These are phyloP conservation scores for Pseudogymnoascus sp. DNA, from an alignment of 2,329 filamentous ascomycete species.

Conservation along the genomic window DNA sequence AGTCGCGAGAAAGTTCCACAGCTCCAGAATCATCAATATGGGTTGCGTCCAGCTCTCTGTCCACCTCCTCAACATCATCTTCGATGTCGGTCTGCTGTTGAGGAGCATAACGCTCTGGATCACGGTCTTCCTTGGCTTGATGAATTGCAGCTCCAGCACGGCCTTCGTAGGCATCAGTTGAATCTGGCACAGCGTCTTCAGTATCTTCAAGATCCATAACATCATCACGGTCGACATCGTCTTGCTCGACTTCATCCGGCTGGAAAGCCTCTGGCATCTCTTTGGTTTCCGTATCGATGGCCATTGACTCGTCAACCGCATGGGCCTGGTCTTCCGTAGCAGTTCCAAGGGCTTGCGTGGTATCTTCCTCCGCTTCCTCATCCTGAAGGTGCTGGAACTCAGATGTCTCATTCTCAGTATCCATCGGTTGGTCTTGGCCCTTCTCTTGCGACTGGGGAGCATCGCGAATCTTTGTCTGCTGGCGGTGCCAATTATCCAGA, in stretches of 20 bases:
- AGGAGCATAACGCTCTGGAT: conserved; percentile 33
- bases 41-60: conserved; percentile 60
- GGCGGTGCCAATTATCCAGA: conserved; percentile 84
- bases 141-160: conserved; percentile 50
- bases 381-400: conserved; percentile 92
- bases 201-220: conserved; percentile 33
- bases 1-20: conserved; percentile 28
- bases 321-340: conserved; percentile 80
- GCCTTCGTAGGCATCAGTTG: conserved; percentile 44
- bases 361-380: conserved; percentile 68
- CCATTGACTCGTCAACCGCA: conserved; percentile 81
- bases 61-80: conserved; percentile 31
- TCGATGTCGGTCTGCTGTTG: conserved; percentile 29
- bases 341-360: conserved; percentile 77
- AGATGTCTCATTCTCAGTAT: conserved; percentile 57
- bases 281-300: conserved; percentile 61
- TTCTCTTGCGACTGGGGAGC: conserved; percentile 40
- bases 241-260: conserved; percentile 34
- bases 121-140: conserved; percentile 35
- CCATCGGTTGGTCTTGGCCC: conserved; percentile 19
- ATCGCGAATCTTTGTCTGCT: conserved; percentile 67
- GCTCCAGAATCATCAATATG: conserved; percentile 43
- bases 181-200: conserved; percentile 34
- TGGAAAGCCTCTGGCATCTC: conserved; percentile 47
- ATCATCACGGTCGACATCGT: conserved; percentile 39